Evolutionary conservation across 805 yeast genomes (phyloP).

Genomic region (Candida maris): DNA sequence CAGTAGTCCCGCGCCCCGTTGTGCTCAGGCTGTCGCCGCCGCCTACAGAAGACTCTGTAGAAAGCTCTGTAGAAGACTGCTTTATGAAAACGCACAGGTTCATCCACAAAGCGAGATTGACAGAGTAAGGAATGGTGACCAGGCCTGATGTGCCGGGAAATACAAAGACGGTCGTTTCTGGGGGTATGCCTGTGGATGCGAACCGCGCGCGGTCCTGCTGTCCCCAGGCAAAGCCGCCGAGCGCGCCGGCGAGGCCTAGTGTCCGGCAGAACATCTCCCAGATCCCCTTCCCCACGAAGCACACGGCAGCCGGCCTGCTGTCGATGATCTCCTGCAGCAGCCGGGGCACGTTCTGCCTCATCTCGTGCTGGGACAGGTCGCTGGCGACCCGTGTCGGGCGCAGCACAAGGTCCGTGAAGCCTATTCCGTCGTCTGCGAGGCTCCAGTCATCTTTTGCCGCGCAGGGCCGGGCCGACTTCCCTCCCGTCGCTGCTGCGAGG

Average conservation of each 20-base stretch:
- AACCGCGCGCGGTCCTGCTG: conserved; percentile 25
- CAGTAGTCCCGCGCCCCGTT: no score
- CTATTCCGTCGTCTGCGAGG: conserved; percentile 45
- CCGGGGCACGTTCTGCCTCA: conserved; percentile 50
- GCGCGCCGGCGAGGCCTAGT: conserved; percentile 29
- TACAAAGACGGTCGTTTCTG: conserved; percentile 42
- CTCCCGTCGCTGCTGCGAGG: conserved; percentile 23
- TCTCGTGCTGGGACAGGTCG: conserved; percentile 51
- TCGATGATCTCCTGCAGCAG: conserved; percentile 42
- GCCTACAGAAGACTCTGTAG: background rate
- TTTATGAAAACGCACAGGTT: conserved; percentile 30
- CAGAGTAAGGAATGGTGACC: conserved; percentile 47
- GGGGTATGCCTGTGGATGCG: conserved; percentile 20
- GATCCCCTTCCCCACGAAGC: conserved; percentile 70
- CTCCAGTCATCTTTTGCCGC: conserved; percentile 19
- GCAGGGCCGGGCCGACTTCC: conserved; percentile 1
- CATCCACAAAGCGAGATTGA: conserved; percentile 49
- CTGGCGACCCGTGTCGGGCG: conserved; percentile 59
- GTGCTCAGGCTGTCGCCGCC: no score
- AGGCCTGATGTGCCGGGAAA: conserved; percentile 74
- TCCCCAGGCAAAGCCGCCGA: conserved; percentile 53
- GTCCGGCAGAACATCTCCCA: conserved; percentile 56
- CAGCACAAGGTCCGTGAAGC: conserved; percentile 68
- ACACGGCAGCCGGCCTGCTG: conserved; percentile 41
- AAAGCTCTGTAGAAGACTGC: background rate